These are phyloP conservation scores for Sequoiadendron giganteum DNA, from an alignment of 75 land plant species.

Conservation along the genomic window DNA sequence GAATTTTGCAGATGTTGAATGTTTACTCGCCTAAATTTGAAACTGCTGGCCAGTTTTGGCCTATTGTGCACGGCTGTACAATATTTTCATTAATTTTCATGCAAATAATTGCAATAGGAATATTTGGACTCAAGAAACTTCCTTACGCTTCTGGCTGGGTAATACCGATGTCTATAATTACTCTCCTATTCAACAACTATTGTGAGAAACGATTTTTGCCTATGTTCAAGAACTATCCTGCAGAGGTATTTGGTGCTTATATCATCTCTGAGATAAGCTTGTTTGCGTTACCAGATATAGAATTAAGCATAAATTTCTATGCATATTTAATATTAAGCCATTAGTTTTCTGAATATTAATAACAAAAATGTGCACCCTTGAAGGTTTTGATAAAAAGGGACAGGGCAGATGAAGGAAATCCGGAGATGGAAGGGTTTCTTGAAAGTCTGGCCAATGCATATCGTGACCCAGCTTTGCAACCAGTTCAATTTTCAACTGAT, in stretches of 20 bases:
- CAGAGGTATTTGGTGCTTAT: slow-evolving; percentile 42
- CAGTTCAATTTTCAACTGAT: slow-evolving; percentile 26
- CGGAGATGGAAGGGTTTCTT: slow-evolving; percentile 35
- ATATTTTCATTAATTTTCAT: slow-evolving; percentile 71
- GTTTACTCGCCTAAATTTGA: slow-evolving; percentile 83
- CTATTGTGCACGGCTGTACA: slow-evolving; percentile 69
- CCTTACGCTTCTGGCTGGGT: slow-evolving; percentile 57
- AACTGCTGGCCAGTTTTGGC: slow-evolving; percentile 92
- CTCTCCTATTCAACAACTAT: slow-evolving; percentile 82
- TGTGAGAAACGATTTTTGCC: slow-evolving; percentile 76
- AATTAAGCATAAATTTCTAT: not conserved
- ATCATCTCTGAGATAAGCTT: not conserved
- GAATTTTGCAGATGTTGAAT: slow-evolving; percentile 67
- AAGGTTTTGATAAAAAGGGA: slow-evolving; percentile 60
- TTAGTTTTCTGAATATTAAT: slow-evolving; percentile 1
- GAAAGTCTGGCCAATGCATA: slow-evolving; percentile 38
- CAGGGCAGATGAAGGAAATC: slow-evolving; percentile 35
- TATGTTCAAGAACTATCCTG: slow-evolving; percentile 48
- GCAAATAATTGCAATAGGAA: slow-evolving; percentile 79
- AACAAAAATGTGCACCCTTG: slow-evolving; percentile 5
- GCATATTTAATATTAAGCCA: not conserved
- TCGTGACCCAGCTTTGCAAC: slow-evolving; percentile 51
- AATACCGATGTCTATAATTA: slow-evolving; percentile 61
- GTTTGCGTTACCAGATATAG: not conserved
- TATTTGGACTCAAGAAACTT: slow-evolving; percentile 73